Base-by-base conservation (phyloP, 2,329 filamentous ascomycete genomes). In the Fusarium secorum region DNA sequence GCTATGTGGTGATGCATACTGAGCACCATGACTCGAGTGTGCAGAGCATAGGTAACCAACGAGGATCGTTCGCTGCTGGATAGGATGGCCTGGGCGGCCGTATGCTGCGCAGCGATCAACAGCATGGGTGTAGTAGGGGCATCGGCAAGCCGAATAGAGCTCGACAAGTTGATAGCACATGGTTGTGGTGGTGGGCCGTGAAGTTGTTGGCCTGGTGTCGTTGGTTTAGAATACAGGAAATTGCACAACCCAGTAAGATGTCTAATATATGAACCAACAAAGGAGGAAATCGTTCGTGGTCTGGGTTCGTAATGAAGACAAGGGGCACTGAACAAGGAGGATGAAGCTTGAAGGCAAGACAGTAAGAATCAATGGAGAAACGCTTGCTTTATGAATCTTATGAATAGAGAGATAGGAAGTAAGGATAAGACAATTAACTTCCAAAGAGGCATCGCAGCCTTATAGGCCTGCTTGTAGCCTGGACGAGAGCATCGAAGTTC, bases 111-210 rank as follows among this genome's bases (percentile, higher is more conserved):
- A 97, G 66, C 92, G 91, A 78, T 97, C 94, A 75, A 97, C 87
- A 51, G 93, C 90, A 80, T 97, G 95, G 77, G 91, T 87, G 85
- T 95, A 93, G 85, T 97, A 97, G 75, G 95, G 86, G 82, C 94
- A 97, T 71, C 90, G 88, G 86, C 94, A 97, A 60, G 91, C 93
- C 60, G 94, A 90, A 85, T 94, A 97, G 64, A 93, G 87, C 81
- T 97, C 94, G 75, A 95, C 85, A 68, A 97, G 83, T 83, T 95
- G 93, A 78, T 93, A 95, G 78, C 94, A 97, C 94, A 97, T 97
- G 68, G 72, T 85, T 79, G 55, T 30, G 57, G 51, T 71, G 36
- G 44, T 49, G 53, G 69, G 52, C 54, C 59, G 49, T 54, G 60
- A 56, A 60, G 44, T 66, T 63, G 52, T 70, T 72, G 66, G 70